phyloP scores from a whole-genome alignment of 306 rosid genomes.

The Prunus mume region DNA sequence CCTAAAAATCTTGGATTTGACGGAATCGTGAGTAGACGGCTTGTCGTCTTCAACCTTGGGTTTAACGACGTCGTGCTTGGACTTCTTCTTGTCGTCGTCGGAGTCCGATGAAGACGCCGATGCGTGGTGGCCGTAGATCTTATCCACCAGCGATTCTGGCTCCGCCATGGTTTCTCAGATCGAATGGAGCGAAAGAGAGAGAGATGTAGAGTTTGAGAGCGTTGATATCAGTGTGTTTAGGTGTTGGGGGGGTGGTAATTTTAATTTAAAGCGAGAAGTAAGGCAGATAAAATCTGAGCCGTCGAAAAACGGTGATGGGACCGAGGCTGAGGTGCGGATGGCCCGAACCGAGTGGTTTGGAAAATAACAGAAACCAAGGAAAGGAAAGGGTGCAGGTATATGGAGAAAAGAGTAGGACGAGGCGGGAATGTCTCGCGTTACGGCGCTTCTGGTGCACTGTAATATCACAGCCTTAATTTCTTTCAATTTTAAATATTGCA shows the following conservation, averaged over 20 bases:
- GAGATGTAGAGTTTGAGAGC: neutral
- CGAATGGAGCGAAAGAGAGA: neutral
- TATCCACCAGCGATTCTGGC: conserved; percentile 39
- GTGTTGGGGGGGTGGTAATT: too few species aligned
- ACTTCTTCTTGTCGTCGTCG: conserved; percentile 31
- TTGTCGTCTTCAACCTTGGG: conserved; percentile 30
- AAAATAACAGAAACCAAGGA: conserved; percentile 28
- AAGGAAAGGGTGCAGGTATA: neutral
- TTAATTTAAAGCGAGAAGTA: conserved; percentile 10
- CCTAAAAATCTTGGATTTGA: conserved; percentile 46
- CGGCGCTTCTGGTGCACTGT: neutral
- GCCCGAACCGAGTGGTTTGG: conserved; percentile 11
- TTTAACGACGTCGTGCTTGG: conserved; percentile 13
- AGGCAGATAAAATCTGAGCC: conserved; percentile 29
- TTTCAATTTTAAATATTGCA: neutral
- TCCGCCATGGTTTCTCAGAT: too few species aligned
- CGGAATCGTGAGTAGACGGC: conserved; percentile 13
- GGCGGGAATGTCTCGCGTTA: conserved; percentile 20
- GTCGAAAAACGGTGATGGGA: conserved; percentile 4
- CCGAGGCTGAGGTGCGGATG: conserved; percentile 18
- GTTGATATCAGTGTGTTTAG: neutral
- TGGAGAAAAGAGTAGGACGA: neutral
- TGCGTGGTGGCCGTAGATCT: conserved; percentile 36
- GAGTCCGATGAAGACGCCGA: conserved; percentile 39
- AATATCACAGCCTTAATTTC: neutral